These are phyloP conservation scores for Myxozyma vanderwaltii DNA, from an alignment of 805 yeast genomes.

Conservation along the genomic window DNA sequence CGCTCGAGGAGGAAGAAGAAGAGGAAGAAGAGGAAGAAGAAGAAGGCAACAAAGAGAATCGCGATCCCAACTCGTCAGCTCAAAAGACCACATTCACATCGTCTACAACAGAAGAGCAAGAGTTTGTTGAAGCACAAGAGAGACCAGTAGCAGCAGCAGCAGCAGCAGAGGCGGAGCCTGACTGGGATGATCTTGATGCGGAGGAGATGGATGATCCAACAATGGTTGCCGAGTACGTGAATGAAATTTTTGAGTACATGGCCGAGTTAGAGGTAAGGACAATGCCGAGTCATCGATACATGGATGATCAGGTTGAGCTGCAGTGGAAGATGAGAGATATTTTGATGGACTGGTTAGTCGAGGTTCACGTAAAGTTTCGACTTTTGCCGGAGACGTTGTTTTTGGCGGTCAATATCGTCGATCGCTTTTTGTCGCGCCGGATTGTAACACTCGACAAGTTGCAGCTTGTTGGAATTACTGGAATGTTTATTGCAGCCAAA, in stretches of 20 bases:
- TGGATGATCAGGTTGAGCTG: conserved; percentile 80
- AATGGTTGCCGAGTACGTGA: conserved; percentile 92
- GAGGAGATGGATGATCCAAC: conserved; percentile 51
- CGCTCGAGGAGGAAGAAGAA: conserved; percentile 9
- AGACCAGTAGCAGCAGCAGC: neutral
- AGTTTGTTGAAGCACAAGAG: conserved; percentile 11
- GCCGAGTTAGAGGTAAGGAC: conserved; percentile 70
- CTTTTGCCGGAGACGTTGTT: conserved; percentile 88
- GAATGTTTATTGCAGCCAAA: conserved; percentile 91
- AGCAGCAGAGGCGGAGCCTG: conserved; percentile 1
- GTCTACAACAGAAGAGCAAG: conserved; percentile 12
- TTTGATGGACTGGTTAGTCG: conserved; percentile 93
- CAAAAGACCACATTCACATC: neutral
- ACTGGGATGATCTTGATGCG: conserved; percentile 40
- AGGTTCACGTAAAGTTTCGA: conserved; percentile 87
- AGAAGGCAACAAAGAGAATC: conserved; percentile 31
- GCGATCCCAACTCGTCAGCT: conserved; percentile 15
- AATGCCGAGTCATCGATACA: conserved; percentile 77
- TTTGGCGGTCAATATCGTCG: conserved; percentile 85
- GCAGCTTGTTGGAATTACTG: conserved; percentile 94
- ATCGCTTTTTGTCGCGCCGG: conserved; percentile 78
- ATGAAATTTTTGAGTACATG: conserved; percentile 79
- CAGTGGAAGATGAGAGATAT: conserved; percentile 91
- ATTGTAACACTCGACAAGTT: conserved; percentile 78
- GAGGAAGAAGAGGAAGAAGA: conserved; percentile 22